phyloP scores from a whole-genome alignment of 345 rosid genomes.

The Cardamine occulta region DNA sequence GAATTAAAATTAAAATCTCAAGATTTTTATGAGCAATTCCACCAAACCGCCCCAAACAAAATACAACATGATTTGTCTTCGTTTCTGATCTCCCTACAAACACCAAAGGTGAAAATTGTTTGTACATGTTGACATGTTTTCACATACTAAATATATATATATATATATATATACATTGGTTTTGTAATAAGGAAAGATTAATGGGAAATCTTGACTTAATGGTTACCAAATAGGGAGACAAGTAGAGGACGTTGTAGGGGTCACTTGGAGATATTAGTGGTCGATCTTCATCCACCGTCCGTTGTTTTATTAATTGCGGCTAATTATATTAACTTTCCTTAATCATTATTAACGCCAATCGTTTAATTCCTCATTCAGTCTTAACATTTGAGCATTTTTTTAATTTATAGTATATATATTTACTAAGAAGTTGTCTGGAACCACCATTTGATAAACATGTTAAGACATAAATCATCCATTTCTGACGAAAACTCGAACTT shows the following conservation, averaged over 20 bases:
- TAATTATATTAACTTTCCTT: slow-evolving; percentile 20
- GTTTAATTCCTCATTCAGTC: background rate
- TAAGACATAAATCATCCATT: background rate
- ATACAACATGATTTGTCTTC: slow-evolving; percentile 21
- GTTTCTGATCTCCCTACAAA: slow-evolving; percentile 30
- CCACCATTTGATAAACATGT: background rate
- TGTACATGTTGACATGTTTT: slow-evolving; percentile 22
- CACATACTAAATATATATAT: slow-evolving; percentile 9
- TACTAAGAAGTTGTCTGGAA: background rate
- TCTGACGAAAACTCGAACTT: background rate
- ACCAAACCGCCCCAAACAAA: slow-evolving; percentile 35
- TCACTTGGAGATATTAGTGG: slow-evolving; percentile 41
- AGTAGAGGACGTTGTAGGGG: slow-evolving; percentile 43
- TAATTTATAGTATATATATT: too few species aligned
- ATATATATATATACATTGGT: slow-evolving; percentile 1
- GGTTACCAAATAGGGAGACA: slow-evolving; percentile 43
- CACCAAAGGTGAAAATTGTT: slow-evolving; percentile 12
- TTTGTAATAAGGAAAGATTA: background rate
- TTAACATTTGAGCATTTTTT: background rate
- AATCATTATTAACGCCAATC: background rate
- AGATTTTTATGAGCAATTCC: slow-evolving; percentile 23
- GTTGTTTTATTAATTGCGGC: slow-evolving; percentile 35
- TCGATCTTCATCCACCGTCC: slow-evolving; percentile 41
- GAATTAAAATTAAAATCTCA: background rate
- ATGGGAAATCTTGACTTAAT: slow-evolving; percentile 39